These are phyloP conservation scores for Leptodontidium sp. DNA, from an alignment of 2,329 filamentous ascomycete species.

Conservation along the genomic window DNA sequence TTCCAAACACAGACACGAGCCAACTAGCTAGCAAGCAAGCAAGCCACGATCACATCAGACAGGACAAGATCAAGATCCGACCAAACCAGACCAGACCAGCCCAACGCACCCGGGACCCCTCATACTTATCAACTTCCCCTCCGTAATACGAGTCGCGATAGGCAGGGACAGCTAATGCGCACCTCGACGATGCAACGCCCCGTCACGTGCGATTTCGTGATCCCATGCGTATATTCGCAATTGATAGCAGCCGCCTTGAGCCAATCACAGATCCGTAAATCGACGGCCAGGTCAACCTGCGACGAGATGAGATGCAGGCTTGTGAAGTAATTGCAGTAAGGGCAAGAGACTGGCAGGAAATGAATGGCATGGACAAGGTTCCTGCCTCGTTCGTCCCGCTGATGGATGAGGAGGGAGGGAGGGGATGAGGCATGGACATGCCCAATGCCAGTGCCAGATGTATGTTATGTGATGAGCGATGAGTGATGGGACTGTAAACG, in stretches of 20 bases:
- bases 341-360: too few relatives aligned
- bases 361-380: not conserved
- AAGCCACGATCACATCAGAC: not conserved
- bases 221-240: slow-evolving; percentile 20
- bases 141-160: not conserved
- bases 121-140: slow-evolving; percentile 11
- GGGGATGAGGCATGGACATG: too few relatives aligned
- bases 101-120: not conserved
- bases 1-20: not conserved
- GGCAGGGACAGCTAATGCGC: not conserved
- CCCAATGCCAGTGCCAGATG: too few relatives aligned
- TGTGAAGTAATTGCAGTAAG: not conserved
- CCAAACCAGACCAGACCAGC: not conserved
- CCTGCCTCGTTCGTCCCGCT: not conserved
- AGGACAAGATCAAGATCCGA: not conserved
- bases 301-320: not conserved
- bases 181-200: not conserved
- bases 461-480: too few relatives aligned
- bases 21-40: slow-evolving; percentile 4
- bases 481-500: too few relatives aligned
- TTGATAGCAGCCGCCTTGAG: not conserved
- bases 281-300: not conserved
- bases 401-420: too few relatives aligned
- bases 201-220: slow-evolving; percentile 22
- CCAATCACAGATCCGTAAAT: not conserved